Percentiles rank a stretch among this genome's conserved stretches.
These are phyloP conservation scores for Ochetophila trinervis DNA, from an alignment of 306 rosid species.

Conservation along the genomic window DNA sequence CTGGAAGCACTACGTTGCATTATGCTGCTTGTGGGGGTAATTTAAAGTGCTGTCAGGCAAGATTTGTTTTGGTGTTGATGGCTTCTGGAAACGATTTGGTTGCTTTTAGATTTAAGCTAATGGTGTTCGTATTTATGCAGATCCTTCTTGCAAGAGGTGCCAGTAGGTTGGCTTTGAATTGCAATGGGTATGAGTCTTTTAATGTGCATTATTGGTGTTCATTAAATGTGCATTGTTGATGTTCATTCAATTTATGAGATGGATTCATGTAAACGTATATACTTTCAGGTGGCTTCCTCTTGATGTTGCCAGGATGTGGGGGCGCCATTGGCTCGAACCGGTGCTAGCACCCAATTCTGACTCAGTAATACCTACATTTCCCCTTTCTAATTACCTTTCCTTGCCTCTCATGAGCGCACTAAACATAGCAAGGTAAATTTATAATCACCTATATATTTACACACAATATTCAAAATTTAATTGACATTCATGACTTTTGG, in stretches of 20 bases:
- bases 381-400: slow-evolving; percentile 67
- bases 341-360: slow-evolving; percentile 69
- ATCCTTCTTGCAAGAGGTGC: slow-evolving; percentile 88
- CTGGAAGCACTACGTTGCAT: slow-evolving; percentile 97
- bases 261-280: slow-evolving; percentile 13
- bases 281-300: slow-evolving; percentile 85
- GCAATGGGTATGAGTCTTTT: slow-evolving; percentile 69
- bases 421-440: slow-evolving; percentile 81
- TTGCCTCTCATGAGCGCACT: slow-evolving; percentile 89
- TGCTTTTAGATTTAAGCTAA: slow-evolving; percentile 20
- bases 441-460: slow-evolving; percentile 6
- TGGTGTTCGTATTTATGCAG: slow-evolving; percentile 42
- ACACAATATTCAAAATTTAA: not conserved
- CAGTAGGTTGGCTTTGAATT: slow-evolving; percentile 65
- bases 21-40: slow-evolving; percentile 99
- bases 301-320: slow-evolving; percentile 98
- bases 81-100: not conserved
- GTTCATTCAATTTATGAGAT: slow-evolving; percentile 19
- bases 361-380: slow-evolving; percentile 48
- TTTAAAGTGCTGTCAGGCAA: slow-evolving; percentile 94
- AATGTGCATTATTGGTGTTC: slow-evolving; percentile 4
- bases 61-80: slow-evolving; percentile 21
- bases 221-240: no score
- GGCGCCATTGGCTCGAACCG: slow-evolving; percentile 94
- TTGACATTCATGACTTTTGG: no score